phyloP scores from a whole-genome alignment of 345 rosid genomes.

The Dipteronia sinensis region DNA sequence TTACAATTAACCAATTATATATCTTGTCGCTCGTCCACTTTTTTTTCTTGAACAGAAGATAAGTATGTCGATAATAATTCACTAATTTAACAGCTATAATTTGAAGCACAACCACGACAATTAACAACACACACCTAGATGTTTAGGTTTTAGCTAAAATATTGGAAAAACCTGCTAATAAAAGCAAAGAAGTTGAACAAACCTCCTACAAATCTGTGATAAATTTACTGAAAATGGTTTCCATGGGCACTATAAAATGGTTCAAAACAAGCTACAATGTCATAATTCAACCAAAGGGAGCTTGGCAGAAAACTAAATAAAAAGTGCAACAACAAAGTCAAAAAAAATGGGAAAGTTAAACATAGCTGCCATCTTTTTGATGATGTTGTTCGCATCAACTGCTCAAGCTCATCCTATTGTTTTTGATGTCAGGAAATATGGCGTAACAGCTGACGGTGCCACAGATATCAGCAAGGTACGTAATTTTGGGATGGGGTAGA shows the following conservation, averaged over 20 bases:
- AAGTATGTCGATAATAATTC: too few relatives aligned
- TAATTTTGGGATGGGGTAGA: too few relatives aligned
- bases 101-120: too few relatives aligned
- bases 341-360: not conserved
- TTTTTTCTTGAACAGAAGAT: too few relatives aligned
- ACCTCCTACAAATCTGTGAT: not conserved
- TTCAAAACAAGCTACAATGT: not conserved
- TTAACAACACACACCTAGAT: too few relatives aligned
- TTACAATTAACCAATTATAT: too few relatives aligned
- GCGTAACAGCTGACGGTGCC: conserved; percentile 16
- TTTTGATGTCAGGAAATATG: conserved; percentile 14
- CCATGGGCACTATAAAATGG: not conserved
- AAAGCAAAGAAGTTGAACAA: not conserved
- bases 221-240: not conserved
- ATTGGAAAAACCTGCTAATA: not conserved
- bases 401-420: not conserved
- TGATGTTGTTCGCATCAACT: not conserved
- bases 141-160: too few relatives aligned
- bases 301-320: not conserved
- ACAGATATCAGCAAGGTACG: conserved; percentile 5
- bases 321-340: too few relatives aligned
- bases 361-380: not conserved
- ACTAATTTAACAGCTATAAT: too few relatives aligned
- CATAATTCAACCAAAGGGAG: not conserved
- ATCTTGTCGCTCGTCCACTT: too few relatives aligned